A percentile compares a stretch with the other conserved stretches of the same genome.
Conservation (phyloP, 2,329 filamentous ascomycete species). For the Geosmithia flava region DNA sequence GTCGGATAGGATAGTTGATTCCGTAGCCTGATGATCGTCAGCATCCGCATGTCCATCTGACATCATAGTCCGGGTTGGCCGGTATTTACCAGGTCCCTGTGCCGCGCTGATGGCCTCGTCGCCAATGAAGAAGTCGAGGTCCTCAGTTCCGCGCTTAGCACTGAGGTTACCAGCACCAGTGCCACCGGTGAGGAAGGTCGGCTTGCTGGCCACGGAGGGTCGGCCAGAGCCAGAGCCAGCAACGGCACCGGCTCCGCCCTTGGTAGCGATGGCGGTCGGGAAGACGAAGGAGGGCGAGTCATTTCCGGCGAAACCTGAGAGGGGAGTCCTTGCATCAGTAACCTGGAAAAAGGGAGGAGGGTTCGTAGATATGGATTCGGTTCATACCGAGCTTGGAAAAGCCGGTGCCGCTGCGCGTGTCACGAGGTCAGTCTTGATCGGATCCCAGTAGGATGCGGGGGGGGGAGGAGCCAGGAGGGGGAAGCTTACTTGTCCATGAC, state of each 20-base stretch:
- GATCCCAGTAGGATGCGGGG: constrained; percentile 12
- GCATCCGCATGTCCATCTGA: background rate
- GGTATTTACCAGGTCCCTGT: constrained; percentile 58
- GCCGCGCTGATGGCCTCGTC: constrained; percentile 85
- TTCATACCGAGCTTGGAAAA: constrained; percentile 92
- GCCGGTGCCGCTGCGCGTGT: constrained; percentile 74
- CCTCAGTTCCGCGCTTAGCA: constrained; percentile 89
- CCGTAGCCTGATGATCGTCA: constrained; percentile 57
- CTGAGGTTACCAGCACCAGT: constrained; percentile 77
- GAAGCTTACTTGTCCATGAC: constrained; percentile 99
- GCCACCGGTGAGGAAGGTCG: constrained; percentile 85
- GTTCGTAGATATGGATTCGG: background rate
- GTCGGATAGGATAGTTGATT: constrained; percentile 92
- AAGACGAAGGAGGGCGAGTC: constrained; percentile 99
- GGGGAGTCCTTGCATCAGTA: constrained; percentile 11
- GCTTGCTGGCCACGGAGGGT: constrained; percentile 86
- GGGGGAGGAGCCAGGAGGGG: constrained; percentile 16
- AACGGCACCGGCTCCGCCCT: constrained; percentile 60
- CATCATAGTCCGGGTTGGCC: constrained; percentile 2
- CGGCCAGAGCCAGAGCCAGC: constrained; percentile 75
- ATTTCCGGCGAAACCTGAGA: constrained; percentile 89
- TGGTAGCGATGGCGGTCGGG: constrained; percentile 95
- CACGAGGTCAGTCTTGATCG: constrained; percentile 13
- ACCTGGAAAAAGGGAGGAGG: background rate
- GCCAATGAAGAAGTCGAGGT: constrained; percentile 97